Evolutionary conservation across 2,329 filamentous ascomycete genomes (phyloP).

Genomic region (Colletotrichum neosansevieriae): DNA sequence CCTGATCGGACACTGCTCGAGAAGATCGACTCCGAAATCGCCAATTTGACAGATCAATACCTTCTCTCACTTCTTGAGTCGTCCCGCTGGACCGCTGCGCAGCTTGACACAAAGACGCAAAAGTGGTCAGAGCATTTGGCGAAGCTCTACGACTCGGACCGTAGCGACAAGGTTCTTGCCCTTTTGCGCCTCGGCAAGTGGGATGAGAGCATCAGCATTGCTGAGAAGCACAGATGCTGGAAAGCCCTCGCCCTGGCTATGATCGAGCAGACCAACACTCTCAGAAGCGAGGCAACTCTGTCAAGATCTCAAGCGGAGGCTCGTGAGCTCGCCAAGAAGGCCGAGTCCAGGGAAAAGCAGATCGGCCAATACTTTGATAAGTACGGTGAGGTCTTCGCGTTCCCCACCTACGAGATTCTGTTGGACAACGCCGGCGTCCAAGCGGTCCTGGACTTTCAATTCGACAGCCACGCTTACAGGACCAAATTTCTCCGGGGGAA

Average conservation of each 20-base stretch:
- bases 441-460: conserved; percentile 76
- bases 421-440: conserved; percentile 76
- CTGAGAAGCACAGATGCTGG: conserved; percentile 68
- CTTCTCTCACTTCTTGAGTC: conserved; percentile 66
- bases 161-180: conserved; percentile 64
- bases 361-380: conserved; percentile 68
- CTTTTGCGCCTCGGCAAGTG: conserved; percentile 68
- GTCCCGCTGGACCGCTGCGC: conserved; percentile 62
- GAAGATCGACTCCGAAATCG: conserved; percentile 61
- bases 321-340: conserved; percentile 55
- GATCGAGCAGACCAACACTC: conserved; percentile 62
- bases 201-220: conserved; percentile 69
- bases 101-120: conserved; percentile 56
- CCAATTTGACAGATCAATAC: conserved; percentile 66
- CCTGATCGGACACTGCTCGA: conserved; percentile 57
- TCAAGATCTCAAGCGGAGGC: conserved; percentile 34
- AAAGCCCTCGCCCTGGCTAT: conserved; percentile 68
- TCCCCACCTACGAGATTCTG: conserved; percentile 83
- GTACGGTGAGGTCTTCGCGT: conserved; percentile 76
- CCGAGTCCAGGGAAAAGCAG: conserved; percentile 61
- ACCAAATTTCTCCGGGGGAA: conserved; percentile 83
- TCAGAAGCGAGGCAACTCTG: conserved; percentile 38
- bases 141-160: conserved; percentile 62
- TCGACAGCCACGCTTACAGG: conserved; percentile 76
- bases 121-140: conserved; percentile 59